Conservation (phyloP, 2,329 filamentous ascomycete genomes). For the Tolypocladium inflatum region DNA sequence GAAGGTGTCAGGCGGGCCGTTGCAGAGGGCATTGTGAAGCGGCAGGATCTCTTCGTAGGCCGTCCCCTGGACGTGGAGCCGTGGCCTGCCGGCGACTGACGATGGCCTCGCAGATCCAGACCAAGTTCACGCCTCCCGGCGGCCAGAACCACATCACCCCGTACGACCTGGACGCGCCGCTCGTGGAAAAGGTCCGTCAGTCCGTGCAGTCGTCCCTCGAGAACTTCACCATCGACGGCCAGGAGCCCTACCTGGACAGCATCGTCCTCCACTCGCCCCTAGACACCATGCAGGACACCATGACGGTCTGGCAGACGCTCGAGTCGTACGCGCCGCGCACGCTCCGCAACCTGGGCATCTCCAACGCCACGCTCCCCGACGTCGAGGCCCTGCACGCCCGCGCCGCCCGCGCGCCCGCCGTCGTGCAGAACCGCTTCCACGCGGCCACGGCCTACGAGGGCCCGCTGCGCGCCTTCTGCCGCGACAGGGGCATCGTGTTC, state of each 20-base stretch:
- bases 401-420: constrained; percentile 33
- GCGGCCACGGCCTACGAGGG: constrained; percentile 48
- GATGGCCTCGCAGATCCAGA: constrained; percentile 51
- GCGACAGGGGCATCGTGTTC: constrained; percentile 31
- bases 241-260: constrained; percentile 53
- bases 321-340: constrained; percentile 54
- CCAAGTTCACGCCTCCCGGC: constrained; percentile 63
- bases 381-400: constrained; percentile 42
- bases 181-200: constrained; percentile 55
- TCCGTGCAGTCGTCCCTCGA: constrained; percentile 58
- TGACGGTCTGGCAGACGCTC: constrained; percentile 57
- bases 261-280: constrained; percentile 61
- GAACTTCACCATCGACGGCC: constrained; percentile 42
- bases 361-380: constrained; percentile 54
- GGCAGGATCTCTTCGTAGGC: constrained; percentile 53
- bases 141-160: constrained; percentile 55
- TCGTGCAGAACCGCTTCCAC: constrained; percentile 73
- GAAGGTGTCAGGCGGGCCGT: constrained; percentile 56
- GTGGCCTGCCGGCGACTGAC: background rate
- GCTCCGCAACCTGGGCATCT: constrained; percentile 64
- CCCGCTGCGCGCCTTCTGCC: constrained; percentile 43
- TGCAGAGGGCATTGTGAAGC: constrained; percentile 43
- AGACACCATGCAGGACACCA: constrained; percentile 33
- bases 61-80: background rate
- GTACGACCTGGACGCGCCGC: constrained; percentile 47